A percentile compares a stretch with the other conserved stretches of the same genome.
These are phyloP conservation scores for Cenchrus purpureus DNA, from an alignment of 176 grass and related monocot species.

Conservation along the genomic window DNA sequence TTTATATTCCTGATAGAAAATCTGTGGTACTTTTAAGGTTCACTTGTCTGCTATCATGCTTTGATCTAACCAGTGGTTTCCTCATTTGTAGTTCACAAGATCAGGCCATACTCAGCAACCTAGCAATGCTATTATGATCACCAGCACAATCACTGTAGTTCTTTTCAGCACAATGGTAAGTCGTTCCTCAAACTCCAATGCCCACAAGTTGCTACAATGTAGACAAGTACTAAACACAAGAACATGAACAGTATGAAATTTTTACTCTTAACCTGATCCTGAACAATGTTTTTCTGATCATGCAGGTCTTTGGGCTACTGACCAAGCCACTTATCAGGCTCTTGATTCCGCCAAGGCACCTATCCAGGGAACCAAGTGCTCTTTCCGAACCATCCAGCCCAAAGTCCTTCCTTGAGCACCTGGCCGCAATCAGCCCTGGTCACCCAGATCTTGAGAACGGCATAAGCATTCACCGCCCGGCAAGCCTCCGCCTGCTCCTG, in stretches of 20 bases:
- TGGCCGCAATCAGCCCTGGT: slow-evolving; percentile 34
- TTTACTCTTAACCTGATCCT: neutral
- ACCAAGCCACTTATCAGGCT: slow-evolving; percentile 83
- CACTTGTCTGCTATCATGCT: neutral
- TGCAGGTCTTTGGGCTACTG: slow-evolving; percentile 87
- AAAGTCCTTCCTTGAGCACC: slow-evolving; percentile 67
- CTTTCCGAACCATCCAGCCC: slow-evolving; percentile 74
- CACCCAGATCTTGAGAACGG: slow-evolving; percentile 37
- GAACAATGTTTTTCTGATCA: slow-evolving; percentile 9
- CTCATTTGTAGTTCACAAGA: slow-evolving; percentile 73
- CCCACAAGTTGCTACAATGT: neutral
- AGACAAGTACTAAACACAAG: neutral
- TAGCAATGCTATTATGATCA: slow-evolving; percentile 92
- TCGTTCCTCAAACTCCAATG: neutral
- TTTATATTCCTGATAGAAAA: neutral
- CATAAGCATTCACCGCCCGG: slow-evolving; percentile 49
- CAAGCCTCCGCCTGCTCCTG: slow-evolving; percentile 74
- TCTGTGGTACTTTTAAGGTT: neutral
- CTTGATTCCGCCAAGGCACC: slow-evolving; percentile 54
- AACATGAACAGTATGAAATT: neutral
- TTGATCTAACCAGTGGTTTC: slow-evolving; percentile 6
- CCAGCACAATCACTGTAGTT: slow-evolving; percentile 86
- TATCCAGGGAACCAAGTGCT: slow-evolving; percentile 56
- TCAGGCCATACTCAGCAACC: slow-evolving; percentile 80
- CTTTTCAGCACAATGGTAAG: slow-evolving; percentile 91